These are phyloP conservation scores for Carex littledalei DNA, from an alignment of 176 grass and related monocot species.

Conservation along the genomic window DNA sequence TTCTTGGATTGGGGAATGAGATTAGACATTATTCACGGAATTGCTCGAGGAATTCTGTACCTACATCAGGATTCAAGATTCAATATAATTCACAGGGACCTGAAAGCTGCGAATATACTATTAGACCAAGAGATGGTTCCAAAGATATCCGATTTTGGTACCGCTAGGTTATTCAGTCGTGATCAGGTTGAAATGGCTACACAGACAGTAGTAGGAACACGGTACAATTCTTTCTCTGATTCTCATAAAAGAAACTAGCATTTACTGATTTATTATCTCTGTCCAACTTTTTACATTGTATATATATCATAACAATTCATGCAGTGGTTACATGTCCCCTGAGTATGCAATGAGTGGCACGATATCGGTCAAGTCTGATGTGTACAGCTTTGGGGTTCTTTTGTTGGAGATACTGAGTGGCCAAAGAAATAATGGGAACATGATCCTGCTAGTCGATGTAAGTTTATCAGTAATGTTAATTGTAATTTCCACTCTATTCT, in stretches of 20 bases:
- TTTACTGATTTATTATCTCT: neutral
- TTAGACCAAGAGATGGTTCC: constrained; percentile 51
- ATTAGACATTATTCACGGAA: constrained; percentile 41
- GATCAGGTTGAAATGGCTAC: constrained; percentile 30
- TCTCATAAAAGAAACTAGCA: neutral
- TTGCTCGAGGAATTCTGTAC: constrained; percentile 53
- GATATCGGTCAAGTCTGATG: constrained; percentile 53
- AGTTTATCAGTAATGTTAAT: constrained; percentile 10
- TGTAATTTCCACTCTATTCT: neutral
- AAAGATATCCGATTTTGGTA: constrained; percentile 70
- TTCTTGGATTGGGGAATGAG: constrained; percentile 37
- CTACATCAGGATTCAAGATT: constrained; percentile 60
- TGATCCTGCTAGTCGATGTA: constrained; percentile 47
- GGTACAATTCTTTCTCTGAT: constrained; percentile 6
- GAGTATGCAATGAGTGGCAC: constrained; percentile 38
- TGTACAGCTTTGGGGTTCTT: constrained; percentile 52
- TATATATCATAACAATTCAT: neutral
- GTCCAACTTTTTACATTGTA: neutral
- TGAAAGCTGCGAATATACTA: constrained; percentile 60
- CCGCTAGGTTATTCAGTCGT: constrained; percentile 30
- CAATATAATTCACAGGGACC: constrained; percentile 50
- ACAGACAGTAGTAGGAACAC: constrained; percentile 32
- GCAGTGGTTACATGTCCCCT: constrained; percentile 38
- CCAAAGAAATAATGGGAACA: constrained; percentile 23
- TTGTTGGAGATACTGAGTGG: constrained; percentile 43